Conservation (phyloP, 2,329 filamentous ascomycete species). For the Ceratocystis ficicola region DNA sequence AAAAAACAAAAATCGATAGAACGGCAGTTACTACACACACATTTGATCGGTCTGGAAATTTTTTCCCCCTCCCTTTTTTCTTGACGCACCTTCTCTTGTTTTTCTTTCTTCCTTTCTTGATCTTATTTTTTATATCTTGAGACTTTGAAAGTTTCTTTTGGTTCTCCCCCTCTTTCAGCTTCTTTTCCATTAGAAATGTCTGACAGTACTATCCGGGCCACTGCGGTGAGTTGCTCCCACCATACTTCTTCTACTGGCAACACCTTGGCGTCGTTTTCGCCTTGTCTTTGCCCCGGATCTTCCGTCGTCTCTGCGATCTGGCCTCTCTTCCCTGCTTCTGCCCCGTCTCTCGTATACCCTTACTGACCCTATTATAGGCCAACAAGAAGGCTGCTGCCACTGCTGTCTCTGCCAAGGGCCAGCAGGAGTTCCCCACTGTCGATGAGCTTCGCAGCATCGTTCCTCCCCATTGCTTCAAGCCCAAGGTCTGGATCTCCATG, state of each 20-base stretch:
- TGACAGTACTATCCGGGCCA: slow-evolving; percentile 15
- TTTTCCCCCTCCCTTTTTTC: slow-evolving; percentile 11
- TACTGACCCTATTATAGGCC: slow-evolving; percentile 15
- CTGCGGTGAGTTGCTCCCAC: neutral
- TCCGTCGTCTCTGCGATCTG: neutral
- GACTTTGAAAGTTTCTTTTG: slow-evolving; percentile 14
- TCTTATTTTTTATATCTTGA: neutral
- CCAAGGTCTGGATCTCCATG: slow-evolving; percentile 40
- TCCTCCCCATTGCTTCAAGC: slow-evolving; percentile 49
- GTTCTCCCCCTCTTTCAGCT: slow-evolving; percentile 11
- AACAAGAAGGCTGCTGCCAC: slow-evolving; percentile 13
- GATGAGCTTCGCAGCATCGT: slow-evolving; percentile 42
- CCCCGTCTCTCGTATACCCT: neutral
- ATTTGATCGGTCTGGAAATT: neutral
- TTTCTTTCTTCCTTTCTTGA: slow-evolving; percentile 12
- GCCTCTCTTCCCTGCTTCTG: slow-evolving; percentile 8
- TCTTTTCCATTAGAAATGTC: slow-evolving; percentile 18
- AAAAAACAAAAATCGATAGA: neutral
- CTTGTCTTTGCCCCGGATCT: neutral
- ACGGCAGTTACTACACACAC: neutral
- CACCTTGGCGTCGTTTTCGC: neutral
- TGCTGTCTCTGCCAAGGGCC: slow-evolving; percentile 4
- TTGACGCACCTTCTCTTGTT: slow-evolving; percentile 8
- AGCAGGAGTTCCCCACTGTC: slow-evolving; percentile 33
- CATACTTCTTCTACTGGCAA: neutral